Evolutionary conservation across 2,329 filamentous ascomycete genomes (phyloP).

Genomic region (Xylaria arbuscula): DNA sequence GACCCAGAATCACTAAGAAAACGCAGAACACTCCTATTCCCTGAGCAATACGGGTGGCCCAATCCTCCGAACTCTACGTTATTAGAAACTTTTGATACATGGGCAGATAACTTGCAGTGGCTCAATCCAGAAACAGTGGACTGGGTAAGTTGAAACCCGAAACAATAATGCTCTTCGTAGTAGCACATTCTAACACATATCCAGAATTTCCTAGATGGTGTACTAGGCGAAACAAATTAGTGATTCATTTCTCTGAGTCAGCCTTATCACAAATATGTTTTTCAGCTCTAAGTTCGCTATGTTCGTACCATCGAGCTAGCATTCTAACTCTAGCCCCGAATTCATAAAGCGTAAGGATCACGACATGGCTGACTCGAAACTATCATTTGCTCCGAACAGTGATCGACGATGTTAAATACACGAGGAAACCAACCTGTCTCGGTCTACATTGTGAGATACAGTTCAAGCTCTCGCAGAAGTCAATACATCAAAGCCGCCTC

Average conservation of each 20-base stretch:
- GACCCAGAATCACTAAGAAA: constrained; percentile 10
- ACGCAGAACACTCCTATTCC: constrained; percentile 25
- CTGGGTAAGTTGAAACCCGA: constrained; percentile 23
- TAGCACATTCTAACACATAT: neutral
- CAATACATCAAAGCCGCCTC: no score
- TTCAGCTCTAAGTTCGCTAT: no score
- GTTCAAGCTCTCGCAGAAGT: no score
- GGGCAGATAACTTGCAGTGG: constrained; percentile 35
- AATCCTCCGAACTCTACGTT: constrained; percentile 28
- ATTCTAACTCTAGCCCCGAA: no score
- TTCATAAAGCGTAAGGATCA: no score
- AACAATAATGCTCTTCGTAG: neutral
- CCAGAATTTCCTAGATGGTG: constrained; percentile 29
- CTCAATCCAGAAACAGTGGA: constrained; percentile 28
- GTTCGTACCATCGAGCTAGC: no score
- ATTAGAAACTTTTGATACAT: constrained; percentile 33
- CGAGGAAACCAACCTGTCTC: no score
- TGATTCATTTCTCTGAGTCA: neutral
- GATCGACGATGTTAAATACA: no score
- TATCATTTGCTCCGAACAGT: no score
- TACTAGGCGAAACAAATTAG: constrained; percentile 22
- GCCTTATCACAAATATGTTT: no score
- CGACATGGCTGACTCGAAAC: no score
- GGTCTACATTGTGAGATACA: no score
- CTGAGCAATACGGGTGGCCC: constrained; percentile 23